Conservation (phyloP, 768 basidiomycete genomes). For the Agrocybe praecox region DNA sequence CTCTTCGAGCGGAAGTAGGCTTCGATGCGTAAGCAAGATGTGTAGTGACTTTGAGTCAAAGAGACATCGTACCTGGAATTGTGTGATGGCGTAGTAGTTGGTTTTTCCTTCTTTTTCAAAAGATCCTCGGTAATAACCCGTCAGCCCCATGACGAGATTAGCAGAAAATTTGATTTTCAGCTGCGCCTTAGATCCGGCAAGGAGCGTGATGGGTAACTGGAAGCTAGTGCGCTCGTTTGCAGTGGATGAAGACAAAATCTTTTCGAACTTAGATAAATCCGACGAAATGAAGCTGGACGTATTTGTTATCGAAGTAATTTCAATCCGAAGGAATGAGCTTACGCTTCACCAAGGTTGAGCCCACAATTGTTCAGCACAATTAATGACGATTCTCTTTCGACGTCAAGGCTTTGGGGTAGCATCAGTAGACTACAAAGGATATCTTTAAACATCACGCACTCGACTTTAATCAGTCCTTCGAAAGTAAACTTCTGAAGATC, state of each 20-base stretch:
- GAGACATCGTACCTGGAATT: constrained; percentile 81
- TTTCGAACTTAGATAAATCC: constrained; percentile 50
- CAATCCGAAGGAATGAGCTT: constrained; percentile 26
- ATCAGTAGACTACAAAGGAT: background rate
- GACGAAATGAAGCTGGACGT: constrained; percentile 55
- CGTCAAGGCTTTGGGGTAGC: constrained; percentile 51
- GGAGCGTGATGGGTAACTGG: constrained; percentile 55
- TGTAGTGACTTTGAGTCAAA: too few species aligned
- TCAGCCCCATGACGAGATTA: constrained; percentile 70
- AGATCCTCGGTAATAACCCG: constrained; percentile 78
- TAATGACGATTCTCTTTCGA: constrained; percentile 59
- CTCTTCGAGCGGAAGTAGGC: constrained; percentile 83
- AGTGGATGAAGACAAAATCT: constrained; percentile 55
- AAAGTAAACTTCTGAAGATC: constrained; percentile 81
- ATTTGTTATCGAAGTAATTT: background rate
- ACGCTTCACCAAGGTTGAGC: constrained; percentile 59
- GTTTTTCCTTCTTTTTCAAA: constrained; percentile 66
- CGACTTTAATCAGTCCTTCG: constrained; percentile 73
- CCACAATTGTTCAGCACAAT: constrained; percentile 71
- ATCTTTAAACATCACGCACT: constrained; percentile 43
- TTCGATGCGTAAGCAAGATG: constrained; percentile 26
- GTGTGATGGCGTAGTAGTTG: constrained; percentile 78
- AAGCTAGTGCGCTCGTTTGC: constrained; percentile 72
- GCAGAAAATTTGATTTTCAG: constrained; percentile 73
- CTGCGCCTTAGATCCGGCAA: constrained; percentile 68